phyloP scores from a whole-genome alignment of 2,329 filamentous ascomycete species.

The Cytospora mali region DNA sequence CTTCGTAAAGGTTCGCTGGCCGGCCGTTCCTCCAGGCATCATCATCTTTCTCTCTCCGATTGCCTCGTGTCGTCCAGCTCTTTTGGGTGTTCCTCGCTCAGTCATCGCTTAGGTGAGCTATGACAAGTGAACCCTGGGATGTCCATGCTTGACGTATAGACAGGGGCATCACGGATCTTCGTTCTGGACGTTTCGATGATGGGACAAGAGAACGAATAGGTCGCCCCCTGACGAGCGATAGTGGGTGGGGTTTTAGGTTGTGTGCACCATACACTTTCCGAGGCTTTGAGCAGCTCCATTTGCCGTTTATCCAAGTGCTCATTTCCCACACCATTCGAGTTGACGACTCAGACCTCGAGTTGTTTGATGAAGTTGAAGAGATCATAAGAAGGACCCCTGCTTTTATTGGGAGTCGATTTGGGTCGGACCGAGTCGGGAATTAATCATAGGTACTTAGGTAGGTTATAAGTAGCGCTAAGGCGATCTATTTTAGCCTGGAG shows the following conservation, averaged over 20 bases:
- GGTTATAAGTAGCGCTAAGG: not conserved
- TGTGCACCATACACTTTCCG: not conserved
- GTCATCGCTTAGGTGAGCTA: not conserved
- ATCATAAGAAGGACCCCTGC: not conserved
- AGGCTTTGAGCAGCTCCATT: not conserved
- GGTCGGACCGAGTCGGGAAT: not conserved
- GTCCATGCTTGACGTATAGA: not conserved
- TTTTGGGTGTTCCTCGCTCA: not conserved
- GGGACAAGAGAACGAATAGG: not conserved
- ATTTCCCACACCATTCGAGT: not conserved
- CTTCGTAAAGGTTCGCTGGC: too few relatives aligned
- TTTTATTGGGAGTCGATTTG: not conserved
- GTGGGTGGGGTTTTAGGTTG: not conserved
- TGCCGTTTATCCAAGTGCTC: not conserved
- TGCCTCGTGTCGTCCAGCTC: not conserved
- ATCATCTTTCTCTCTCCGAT: not conserved
- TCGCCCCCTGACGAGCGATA: not conserved
- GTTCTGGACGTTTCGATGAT: not conserved
- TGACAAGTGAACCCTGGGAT: not conserved
- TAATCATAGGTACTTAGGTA: not conserved
- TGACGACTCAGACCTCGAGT: not conserved
- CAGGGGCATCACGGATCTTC: not conserved
- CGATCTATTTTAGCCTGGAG: not conserved
- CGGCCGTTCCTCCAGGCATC: too few relatives aligned
- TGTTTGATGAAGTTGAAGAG: not conserved